A percentile compares a stretch with the other conserved stretches of the same genome.
These are phyloP conservation scores for Zasmidium citrigriseum DNA, from an alignment of 2,329 filamentous ascomycete species.

Conservation along the genomic window DNA sequence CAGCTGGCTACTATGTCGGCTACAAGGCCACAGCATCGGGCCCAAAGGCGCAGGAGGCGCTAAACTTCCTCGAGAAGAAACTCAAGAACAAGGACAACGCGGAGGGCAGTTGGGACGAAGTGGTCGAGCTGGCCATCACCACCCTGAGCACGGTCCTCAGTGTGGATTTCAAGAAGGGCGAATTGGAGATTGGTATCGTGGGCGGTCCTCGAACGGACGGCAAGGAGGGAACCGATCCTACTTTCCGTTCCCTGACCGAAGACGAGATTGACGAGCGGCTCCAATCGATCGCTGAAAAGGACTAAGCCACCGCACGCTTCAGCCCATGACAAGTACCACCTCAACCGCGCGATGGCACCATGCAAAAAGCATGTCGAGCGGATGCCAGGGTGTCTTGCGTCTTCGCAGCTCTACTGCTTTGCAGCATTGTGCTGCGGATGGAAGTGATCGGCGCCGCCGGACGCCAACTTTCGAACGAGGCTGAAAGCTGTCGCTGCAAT, in stretches of 20 bases:
- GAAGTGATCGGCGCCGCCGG: slow-evolving; percentile 8
- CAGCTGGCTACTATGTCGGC: slow-evolving; percentile 94
- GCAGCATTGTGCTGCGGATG: not conserved
- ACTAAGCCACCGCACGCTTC: slow-evolving; percentile 58
- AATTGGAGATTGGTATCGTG: slow-evolving; percentile 97
- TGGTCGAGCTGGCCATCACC: slow-evolving; percentile 94
- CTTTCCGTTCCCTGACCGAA: slow-evolving; percentile 87
- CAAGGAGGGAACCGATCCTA: slow-evolving; percentile 74
- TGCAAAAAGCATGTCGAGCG: not conserved
- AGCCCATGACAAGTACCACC: slow-evolving; percentile 8
- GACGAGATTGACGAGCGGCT: slow-evolving; percentile 98
- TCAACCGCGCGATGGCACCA: not conserved
- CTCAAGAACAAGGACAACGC: slow-evolving; percentile 98
- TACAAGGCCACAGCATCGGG: slow-evolving; percentile 98
- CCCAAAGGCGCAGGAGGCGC: slow-evolving; percentile 96
- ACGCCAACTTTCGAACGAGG: not conserved
- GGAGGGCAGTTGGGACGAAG: slow-evolving; percentile 92
- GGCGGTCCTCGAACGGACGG: slow-evolving; percentile 83
- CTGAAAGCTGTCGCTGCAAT: not conserved
- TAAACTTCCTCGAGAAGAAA: slow-evolving; percentile 99
- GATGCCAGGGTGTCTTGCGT: not conserved
- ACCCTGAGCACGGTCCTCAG: slow-evolving; percentile 94
- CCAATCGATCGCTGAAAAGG: slow-evolving; percentile 98
- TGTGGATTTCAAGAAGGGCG: slow-evolving; percentile 99
- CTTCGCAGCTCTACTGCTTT: slow-evolving; percentile 1